Conservation (phyloP, 2,329 filamentous ascomycete genomes). For the Alternaria arbusti region DNA sequence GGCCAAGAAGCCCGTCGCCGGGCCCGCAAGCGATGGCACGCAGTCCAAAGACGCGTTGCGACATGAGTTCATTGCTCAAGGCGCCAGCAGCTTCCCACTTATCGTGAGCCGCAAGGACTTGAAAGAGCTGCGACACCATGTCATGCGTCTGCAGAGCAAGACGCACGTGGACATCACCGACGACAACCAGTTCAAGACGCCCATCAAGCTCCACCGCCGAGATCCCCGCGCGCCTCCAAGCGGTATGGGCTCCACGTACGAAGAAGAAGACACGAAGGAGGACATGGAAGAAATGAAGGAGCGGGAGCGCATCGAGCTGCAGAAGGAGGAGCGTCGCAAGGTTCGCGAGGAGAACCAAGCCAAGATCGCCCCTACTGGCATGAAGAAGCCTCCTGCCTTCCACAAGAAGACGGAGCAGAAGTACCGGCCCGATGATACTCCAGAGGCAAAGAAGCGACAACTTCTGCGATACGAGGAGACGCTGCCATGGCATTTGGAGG, state of each 20-base stretch:
- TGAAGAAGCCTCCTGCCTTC: constrained; percentile 69
- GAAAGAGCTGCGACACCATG: constrained; percentile 81
- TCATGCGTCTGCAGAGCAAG: constrained; percentile 77
- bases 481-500: constrained; percentile 94
- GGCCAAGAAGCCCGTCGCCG: constrained; percentile 19
- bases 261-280: constrained; percentile 67
- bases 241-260: constrained; percentile 42
- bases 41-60: constrained; percentile 31
- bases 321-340: constrained; percentile 79
- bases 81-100: constrained; percentile 61
- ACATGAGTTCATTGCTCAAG: constrained; percentile 34
- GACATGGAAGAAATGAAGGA: constrained; percentile 71
- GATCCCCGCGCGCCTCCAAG: constrained; percentile 73
- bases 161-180: constrained; percentile 72
- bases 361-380: constrained; percentile 84
- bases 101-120: constrained; percentile 83
- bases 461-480: constrained; percentile 87
- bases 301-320: constrained; percentile 62
- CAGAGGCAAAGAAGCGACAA: constrained; percentile 71
- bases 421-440: constrained; percentile 77
- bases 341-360: constrained; percentile 87
- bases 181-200: constrained; percentile 82
- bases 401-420: constrained; percentile 87
- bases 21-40: constrained; percentile 14
- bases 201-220: constrained; percentile 86